Conservation (phyloP, 345 rosid species). For the Eucalyptus cloeziana region DNA sequence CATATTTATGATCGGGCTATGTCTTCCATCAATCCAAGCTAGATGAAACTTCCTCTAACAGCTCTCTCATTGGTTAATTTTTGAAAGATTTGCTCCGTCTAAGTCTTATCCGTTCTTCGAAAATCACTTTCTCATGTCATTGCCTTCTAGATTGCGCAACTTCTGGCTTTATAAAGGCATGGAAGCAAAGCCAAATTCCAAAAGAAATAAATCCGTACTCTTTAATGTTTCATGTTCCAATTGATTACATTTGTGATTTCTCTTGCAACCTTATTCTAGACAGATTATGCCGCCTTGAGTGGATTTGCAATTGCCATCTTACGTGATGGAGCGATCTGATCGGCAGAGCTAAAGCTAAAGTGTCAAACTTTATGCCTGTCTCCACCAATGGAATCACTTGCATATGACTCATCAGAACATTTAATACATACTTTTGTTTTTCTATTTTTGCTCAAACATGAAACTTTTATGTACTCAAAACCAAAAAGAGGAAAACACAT, state of each 20-base stretch:
- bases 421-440: not conserved
- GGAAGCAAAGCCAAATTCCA: not conserved
- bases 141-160: not conserved
- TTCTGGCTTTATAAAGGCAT: not conserved
- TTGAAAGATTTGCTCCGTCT: not conserved
- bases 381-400: not conserved
- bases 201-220: not conserved
- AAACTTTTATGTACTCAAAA: not conserved
- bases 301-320: not conserved
- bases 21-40: not conserved
- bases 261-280: not conserved
- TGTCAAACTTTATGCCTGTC: not conserved
- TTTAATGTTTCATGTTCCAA: not conserved
- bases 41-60: not conserved
- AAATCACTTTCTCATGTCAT: not conserved
- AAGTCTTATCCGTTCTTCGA: not conserved
- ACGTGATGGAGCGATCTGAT: not conserved
- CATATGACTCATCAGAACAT: not conserved
- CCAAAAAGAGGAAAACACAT: not conserved
- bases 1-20: not conserved
- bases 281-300: not conserved
- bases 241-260: not conserved
- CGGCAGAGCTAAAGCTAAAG: not conserved
- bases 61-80: not conserved
- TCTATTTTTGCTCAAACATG: not conserved